Base-by-base conservation (phyloP, 306 rosid species). In the Cicer yamashitae region DNA sequence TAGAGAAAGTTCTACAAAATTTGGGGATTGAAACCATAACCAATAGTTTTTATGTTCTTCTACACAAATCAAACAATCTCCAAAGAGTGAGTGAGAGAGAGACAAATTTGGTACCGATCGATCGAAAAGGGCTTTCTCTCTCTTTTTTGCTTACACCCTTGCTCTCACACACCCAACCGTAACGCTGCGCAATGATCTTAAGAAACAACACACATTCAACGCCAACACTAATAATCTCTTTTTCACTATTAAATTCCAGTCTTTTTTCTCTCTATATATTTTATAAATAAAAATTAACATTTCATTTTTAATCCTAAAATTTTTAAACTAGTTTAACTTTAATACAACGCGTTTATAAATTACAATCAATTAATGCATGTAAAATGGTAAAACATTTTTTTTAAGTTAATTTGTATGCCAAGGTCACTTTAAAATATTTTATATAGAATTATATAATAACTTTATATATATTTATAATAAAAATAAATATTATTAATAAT, bases 21-120 rank as follows among this genome's bases (percentile, higher is more conserved):
- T 86, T 81, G 66, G 78, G 18, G 76, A 78, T 70, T 8, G 81
- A 40, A 72, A 47, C 57, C 89, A 85, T 87, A 10, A 41, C 53
- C 30, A 67, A 53, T 53, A 10, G 6, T 17, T 79, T 12, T 25
- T 67, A 20, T 69, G 17, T 22, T 75, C 67, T 76, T 39, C 48
- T 37, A 70, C 37, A 30, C 6, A 5, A 57, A 62, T 34, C 37
- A 76, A 76, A 71, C 5, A 65, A 34, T 58, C 39, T 50, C 11
- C 37, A 6, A 30, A 30, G 34, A 30, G 34, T 30, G 34, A 25
- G 37, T 30, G 37, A 30, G 37, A 30, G 37, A 30, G 37, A 3
- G 37, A 30, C 37, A 30, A 30, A 30, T 30, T 30, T 30, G 37
- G 37, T 30, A 4, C 5, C 37, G 37, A 0, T 30, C 37, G 37